Evolutionary conservation across 768 basidiomycete species (phyloP), one percentile per base, ranked within the genome.

Genomic region (Russula dissimulans): DNA sequence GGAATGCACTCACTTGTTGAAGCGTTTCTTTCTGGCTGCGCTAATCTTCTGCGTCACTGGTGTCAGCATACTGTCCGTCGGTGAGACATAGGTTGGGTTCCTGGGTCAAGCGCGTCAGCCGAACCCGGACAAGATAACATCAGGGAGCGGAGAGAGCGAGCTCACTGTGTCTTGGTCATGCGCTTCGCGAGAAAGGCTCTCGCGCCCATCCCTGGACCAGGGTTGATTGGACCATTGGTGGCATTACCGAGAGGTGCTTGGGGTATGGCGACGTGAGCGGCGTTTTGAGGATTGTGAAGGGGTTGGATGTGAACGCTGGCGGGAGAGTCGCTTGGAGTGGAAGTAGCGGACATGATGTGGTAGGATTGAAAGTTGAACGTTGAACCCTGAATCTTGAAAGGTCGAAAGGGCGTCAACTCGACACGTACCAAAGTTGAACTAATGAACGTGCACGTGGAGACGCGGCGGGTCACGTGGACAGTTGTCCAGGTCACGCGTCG

Each of bases 31-130:
- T 80, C 84, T 95, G 3, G 88, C 87, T 17, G 89, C 89, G 52
- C 79, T 87, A 54, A 98, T 80, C 73, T 97, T 98, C 74, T 94
- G 88, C 6, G 94, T 90, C 71, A 84, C 85, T 3, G 95, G 95
- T 3, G 93, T 95, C 79, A 97, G 84, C 73, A 98, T 79, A 70
- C 89, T 91, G 72, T 99, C 95, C 9, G 95, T 97, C 3, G 95
- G 95, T 17, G 95, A 97, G 68, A 95, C 78, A 69, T 83, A 92
- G 38, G 83, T 83, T 22, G 91, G 87, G 71, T 97, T 97, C 71
- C 92, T 93, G 70, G 7, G 34, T 15, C 34, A 66, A 67, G 43
- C 60, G 54, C 56, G 45, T 42, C 8, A 54, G 45, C 3, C 4
- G 12, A 34, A 18, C 17, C 14, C 32, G 46, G 36, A 52, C 38